These are phyloP conservation scores for Chaetomium strumarium DNA, from an alignment of 2,329 filamentous ascomycete genomes.

Conservation along the genomic window DNA sequence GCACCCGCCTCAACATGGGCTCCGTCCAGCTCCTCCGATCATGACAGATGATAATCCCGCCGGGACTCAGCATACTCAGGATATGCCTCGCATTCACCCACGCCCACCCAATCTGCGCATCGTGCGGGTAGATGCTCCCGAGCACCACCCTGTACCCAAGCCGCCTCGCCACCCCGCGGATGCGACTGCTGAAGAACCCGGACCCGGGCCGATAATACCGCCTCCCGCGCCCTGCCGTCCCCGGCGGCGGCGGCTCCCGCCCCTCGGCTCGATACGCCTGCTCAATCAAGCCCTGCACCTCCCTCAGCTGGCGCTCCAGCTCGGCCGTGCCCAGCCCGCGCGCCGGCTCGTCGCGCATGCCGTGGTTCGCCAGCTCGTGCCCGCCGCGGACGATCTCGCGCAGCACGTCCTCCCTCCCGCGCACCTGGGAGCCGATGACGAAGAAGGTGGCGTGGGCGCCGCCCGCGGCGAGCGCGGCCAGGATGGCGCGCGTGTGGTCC, in stretches of 20 bases:
- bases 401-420: conserved; percentile 46
- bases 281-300: conserved; percentile 57
- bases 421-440: conserved; percentile 73
- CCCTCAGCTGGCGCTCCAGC: conserved; percentile 56
- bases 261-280: conserved; percentile 48
- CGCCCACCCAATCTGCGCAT: conserved; percentile 72
- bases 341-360: conserved; percentile 79
- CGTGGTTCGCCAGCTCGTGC: conserved; percentile 79
- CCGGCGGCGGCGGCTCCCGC: conserved; percentile 14
- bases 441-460: conserved; percentile 79
- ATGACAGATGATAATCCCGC: conserved; percentile 79
- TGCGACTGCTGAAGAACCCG: conserved; percentile 70
- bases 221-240: conserved; percentile 28
- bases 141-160: conserved; percentile 70
- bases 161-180: conserved; percentile 54
- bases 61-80: conserved; percentile 69
- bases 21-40: conserved; percentile 77
- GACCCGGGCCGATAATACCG: conserved; percentile 79
- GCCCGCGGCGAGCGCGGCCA: conserved; percentile 59
- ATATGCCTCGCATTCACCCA: conserved; percentile 71
- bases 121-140: conserved; percentile 82
- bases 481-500: conserved; percentile 62
- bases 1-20: conserved; percentile 67
- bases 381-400: conserved; percentile 53
- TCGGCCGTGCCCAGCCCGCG: conserved; percentile 51